A percentile compares a stretch with the other conserved stretches of the same genome.
Evolutionary conservation across 2,329 filamentous ascomycete species (phyloP).

Genomic region (Fusarium lateritium): DNA sequence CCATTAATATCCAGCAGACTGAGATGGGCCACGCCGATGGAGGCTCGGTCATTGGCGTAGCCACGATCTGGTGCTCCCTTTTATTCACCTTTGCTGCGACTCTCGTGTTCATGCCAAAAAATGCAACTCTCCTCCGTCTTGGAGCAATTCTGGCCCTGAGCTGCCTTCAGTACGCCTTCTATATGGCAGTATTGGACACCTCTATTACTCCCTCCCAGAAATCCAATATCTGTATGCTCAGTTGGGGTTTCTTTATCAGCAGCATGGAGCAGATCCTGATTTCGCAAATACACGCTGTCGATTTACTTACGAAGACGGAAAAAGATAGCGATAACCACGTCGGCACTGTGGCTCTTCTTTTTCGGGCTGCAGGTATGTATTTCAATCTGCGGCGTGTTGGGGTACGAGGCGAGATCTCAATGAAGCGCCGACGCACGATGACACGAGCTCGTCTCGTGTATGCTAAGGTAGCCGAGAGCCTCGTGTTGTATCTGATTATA

Average conservation of each 20-base stretch:
- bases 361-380: not conserved
- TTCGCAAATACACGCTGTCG: not conserved
- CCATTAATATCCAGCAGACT: too few species aligned
- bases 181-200: not conserved
- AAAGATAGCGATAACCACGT: rapidly evolving
- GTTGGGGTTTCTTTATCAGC: constrained; percentile 9
- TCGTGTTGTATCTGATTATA: not conserved
- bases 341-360: rapidly evolving
- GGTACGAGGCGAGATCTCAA: not conserved
- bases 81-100: not conserved
- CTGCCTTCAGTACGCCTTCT: not conserved
- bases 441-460: not conserved
- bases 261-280: not conserved
- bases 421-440: not conserved
- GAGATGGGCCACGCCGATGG: too few species aligned
- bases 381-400: constrained; percentile 4
- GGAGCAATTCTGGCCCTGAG: not conserved
- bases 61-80: not conserved
- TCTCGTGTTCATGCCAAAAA: not conserved
- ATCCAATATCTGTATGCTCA: not conserved
- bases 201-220: not conserved
- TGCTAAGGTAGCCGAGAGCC: not conserved
- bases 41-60: too few species aligned
- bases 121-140: not conserved
- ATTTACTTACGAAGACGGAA: not conserved